These are phyloP conservation scores for Brassica nigra DNA, from an alignment of 345 rosid genomes.

Conservation along the genomic window DNA sequence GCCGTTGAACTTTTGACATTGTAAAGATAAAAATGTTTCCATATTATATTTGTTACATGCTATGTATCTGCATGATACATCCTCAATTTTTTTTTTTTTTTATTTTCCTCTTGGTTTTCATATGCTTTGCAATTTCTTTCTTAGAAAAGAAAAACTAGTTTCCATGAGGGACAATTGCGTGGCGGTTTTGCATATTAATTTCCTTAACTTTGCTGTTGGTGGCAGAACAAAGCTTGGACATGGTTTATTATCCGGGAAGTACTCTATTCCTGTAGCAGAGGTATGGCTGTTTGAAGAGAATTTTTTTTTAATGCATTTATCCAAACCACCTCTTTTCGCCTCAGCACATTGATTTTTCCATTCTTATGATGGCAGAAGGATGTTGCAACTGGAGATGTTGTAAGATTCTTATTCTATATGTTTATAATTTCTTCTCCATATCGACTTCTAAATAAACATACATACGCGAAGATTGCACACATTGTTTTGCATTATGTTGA, in stretches of 20 bases:
- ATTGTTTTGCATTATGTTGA: slow-evolving; percentile 10
- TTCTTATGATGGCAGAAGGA: slow-evolving; percentile 51
- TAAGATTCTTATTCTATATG: slow-evolving; percentile 45
- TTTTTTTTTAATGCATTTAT: slow-evolving; percentile 7
- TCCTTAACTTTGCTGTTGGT: slow-evolving; percentile 34
- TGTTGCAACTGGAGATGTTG: slow-evolving; percentile 48
- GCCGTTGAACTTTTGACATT: slow-evolving; percentile 4
- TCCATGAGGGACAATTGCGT: slow-evolving; percentile 4
- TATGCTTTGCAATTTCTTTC: background rate
- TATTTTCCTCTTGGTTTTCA: background rate
- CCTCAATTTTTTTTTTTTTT: background rate
- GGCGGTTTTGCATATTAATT: slow-evolving; percentile 11
- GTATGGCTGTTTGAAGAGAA: slow-evolving; percentile 42
- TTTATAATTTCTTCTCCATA: background rate
- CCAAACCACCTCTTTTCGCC: slow-evolving; percentile 22
- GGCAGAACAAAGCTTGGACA: slow-evolving; percentile 93
- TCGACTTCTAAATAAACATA: background rate
- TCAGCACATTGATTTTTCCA: slow-evolving; percentile 14
- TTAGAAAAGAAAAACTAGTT: background rate
- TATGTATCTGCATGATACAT: slow-evolving; percentile 23
- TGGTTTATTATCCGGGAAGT: slow-evolving; percentile 94
- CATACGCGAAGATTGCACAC: background rate
- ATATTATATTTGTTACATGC: slow-evolving; percentile 6
- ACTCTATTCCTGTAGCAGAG: slow-evolving; percentile 73
- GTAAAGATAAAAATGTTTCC: background rate